These are phyloP conservation scores for Somion occarium DNA, from an alignment of 1,284 basidiomycete species.

Conservation along the genomic window DNA sequence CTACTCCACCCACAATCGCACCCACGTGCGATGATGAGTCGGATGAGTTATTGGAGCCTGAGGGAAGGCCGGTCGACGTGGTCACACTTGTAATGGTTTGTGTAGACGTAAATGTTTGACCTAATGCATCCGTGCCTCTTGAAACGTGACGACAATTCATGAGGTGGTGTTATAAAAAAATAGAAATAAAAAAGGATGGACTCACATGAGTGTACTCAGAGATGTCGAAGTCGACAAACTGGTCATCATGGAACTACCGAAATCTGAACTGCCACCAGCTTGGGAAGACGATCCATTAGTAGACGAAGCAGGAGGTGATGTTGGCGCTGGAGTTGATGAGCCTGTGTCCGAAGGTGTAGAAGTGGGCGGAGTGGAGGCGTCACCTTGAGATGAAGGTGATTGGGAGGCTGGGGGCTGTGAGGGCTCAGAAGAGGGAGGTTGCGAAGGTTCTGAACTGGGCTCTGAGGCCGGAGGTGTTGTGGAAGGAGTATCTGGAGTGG, in stretches of 20 bases:
- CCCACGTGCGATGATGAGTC: conserved; percentile 26
- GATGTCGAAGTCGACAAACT: not conserved
- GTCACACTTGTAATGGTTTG: conserved; percentile 12
- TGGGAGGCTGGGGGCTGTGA: not conserved
- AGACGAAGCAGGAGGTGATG: not conserved
- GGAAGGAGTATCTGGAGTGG: not conserved
- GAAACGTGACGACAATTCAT: not conserved
- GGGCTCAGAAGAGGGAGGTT: not conserved
- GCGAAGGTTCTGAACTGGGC: not conserved
- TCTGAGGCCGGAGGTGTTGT: not conserved
- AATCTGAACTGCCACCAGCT: not conserved
- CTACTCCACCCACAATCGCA: conserved; percentile 36
- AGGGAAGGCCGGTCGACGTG: conserved; percentile 12
- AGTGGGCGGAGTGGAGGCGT: not conserved
- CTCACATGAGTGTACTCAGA: not conserved
- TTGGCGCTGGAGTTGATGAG: not conserved
- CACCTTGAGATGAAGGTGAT: not conserved
- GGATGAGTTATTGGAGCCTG: conserved; percentile 9
- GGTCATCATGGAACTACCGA: not conserved
- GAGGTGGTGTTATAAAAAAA: not conserved
- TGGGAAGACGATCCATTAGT: not conserved
- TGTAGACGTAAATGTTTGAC: conserved; percentile 20
- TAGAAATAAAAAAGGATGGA: not conserved
- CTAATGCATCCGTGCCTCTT: conserved; percentile 22
- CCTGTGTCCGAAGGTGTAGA: not conserved